Evolutionary conservation across 495 filamentous ascomycete species (phyloP).

Genomic region (Penicillium robsamsonii): DNA sequence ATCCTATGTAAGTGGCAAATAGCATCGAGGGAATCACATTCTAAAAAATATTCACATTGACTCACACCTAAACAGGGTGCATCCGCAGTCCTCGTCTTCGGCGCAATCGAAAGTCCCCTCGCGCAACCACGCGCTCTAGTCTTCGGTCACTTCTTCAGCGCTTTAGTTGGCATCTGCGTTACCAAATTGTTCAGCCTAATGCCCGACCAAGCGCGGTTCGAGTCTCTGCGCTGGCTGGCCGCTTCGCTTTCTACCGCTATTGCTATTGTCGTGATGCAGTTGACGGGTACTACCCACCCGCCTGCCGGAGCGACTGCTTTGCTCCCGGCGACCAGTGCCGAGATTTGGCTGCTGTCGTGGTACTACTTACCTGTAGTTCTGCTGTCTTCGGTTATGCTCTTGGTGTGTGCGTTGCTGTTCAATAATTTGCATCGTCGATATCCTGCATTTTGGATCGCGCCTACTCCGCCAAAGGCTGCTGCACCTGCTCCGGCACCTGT

Average conservation of each 20-base stretch:
- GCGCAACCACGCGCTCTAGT: constrained; percentile 72
- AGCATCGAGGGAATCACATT: not conserved
- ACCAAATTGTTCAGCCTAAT: constrained; percentile 68
- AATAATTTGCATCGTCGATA: constrained; percentile 72
- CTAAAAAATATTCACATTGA: not conserved
- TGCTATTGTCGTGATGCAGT: constrained; percentile 65
- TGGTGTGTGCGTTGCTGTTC: constrained; percentile 59
- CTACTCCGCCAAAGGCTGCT: constrained; percentile 11
- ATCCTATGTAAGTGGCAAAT: constrained; percentile 29
- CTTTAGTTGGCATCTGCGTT: constrained; percentile 59
- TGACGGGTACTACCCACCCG: constrained; percentile 75
- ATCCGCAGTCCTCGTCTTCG: constrained; percentile 67
- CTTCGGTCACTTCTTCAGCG: constrained; percentile 64
- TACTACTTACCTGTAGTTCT: constrained; percentile 61
- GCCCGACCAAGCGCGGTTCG: constrained; percentile 30
- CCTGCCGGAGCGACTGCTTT: constrained; percentile 82
- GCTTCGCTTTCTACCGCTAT: constrained; percentile 63
- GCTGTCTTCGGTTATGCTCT: constrained; percentile 60
- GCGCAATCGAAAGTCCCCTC: constrained; percentile 67
- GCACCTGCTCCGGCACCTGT: not conserved
- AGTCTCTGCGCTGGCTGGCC: constrained; percentile 65
- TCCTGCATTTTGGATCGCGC: constrained; percentile 65
- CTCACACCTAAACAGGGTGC: constrained; percentile 52
- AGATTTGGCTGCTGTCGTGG: constrained; percentile 64
- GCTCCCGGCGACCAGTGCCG: constrained; percentile 60